Base-by-base conservation (phyloP, 306 rosid species). In the Alnus glutinosa region DNA sequence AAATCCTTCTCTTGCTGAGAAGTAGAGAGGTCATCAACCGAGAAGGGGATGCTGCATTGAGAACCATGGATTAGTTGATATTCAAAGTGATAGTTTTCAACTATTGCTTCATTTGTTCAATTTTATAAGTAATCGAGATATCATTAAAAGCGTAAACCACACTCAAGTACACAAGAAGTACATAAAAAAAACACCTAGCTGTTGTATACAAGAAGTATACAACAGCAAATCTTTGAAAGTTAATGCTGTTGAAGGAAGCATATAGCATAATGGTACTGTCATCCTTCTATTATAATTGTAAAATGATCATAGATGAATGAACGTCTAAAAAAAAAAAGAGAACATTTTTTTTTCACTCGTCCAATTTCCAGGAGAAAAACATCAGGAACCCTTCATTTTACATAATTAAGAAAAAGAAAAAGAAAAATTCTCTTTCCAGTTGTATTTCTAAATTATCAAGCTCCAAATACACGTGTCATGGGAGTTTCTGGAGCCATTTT, bases 21-120 rank as follows among this genome's bases (percentile, higher is more conserved):
- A 11, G 95, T 91, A 23, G 98, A 91, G 82, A 96, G 93, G 85
- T 96, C 99, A 39, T 96, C 99, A 44, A 93, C 98, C 77, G 99
- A 91, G 90, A 96, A 96, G 54, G 97, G 99, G 42, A 93, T 93
- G 89, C 98, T 96, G 97, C 52, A 70, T 42, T 11, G 78, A 85
- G 78, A 78, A 75, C 55, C 44, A 73, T 1, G 61, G 55, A 48
- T 70, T 51, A 72, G 74, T 46, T 10, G 11, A 23, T 8, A 83
- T 39, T 72, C 16, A 74, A 59, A 68, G 42, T 34, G 63, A 71
- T 62, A 55, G 3, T 6, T 71, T 74, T 58, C 18, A 19, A 18
- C 49, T 18, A 39, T 67, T 14, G 51, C 72, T 42, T 18, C 50
- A 39, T 42, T 42, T 16, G 30, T 39, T 39, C 5, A 28, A 3